phyloP scores from a whole-genome alignment of 305 asterid species.

The Fraxinus latifolia region DNA sequence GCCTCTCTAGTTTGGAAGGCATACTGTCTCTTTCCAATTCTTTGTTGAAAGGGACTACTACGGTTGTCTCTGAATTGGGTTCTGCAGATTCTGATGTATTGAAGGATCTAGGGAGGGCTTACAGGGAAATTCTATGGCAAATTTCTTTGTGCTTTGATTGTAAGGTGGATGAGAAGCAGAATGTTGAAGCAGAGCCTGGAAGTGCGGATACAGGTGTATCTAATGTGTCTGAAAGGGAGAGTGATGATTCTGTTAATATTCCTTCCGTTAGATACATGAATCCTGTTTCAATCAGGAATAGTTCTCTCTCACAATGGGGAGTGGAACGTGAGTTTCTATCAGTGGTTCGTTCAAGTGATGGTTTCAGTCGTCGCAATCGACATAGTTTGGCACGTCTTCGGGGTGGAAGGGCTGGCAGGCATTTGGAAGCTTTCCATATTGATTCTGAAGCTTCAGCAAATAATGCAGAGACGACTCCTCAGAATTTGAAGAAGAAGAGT shows the following conservation, averaged over 20 bases:
- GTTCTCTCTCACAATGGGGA: conserved; percentile 77
- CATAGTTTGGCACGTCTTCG: conserved; percentile 86
- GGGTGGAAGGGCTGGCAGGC: conserved; percentile 80
- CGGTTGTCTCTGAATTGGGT: conserved; percentile 84
- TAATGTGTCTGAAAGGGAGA: conserved; percentile 77
- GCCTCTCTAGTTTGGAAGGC: conserved; percentile 88
- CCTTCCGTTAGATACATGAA: conserved; percentile 76
- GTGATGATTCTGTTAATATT: conserved; percentile 79
- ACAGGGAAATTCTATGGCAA: conserved; percentile 87
- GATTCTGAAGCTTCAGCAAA: conserved; percentile 70
- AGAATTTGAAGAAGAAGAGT: conserved; percentile 73
- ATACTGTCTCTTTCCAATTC: conserved; percentile 77
- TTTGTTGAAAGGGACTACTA: conserved; percentile 72
- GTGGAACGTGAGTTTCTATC: conserved; percentile 80
- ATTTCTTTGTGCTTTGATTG: conserved; percentile 70
- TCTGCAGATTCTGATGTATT: conserved; percentile 86
- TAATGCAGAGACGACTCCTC: conserved; percentile 55
- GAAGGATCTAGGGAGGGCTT: conserved; percentile 86
- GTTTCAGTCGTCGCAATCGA: conserved; percentile 80
- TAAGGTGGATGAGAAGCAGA: conserved; percentile 70
- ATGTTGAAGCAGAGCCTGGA: conserved; percentile 59
- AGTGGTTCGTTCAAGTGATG: conserved; percentile 84
- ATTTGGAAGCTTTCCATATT: conserved; percentile 80
- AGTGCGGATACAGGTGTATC: conserved; percentile 54
- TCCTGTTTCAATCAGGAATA: conserved; percentile 69